Percentiles rank a stretch among this genome's conserved stretches.
Conservation (phyloP, 1,139 yeast genomes). For the Pichiaceae sp. region DNA sequence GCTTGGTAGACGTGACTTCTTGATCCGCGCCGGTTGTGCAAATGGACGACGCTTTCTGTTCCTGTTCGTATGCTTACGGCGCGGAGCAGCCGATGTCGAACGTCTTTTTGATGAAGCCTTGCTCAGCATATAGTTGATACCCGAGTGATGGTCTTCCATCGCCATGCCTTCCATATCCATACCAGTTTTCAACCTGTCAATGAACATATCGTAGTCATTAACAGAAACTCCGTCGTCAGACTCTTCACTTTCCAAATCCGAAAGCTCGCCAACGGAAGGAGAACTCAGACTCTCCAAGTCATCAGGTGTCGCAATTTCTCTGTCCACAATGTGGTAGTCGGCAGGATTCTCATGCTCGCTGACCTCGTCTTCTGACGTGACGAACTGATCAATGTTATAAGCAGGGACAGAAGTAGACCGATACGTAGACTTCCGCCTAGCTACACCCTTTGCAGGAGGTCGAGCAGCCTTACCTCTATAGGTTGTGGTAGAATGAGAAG, state of each 20-base stretch:
- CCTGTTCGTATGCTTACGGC: not conserved
- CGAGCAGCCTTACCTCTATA: not conserved
- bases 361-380: slow-evolving; percentile 9
- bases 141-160: slow-evolving; percentile 13
- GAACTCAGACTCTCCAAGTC: not conserved
- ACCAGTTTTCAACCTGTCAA: not conserved
- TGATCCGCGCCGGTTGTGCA: not conserved
- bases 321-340: slow-evolving; percentile 1
- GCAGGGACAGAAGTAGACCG: not conserved
- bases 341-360: slow-evolving; percentile 2
- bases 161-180: slow-evolving; percentile 10
- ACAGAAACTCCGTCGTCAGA: slow-evolving; percentile 3
- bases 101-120: not conserved
- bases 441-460: slow-evolving; percentile 8
- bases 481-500: not conserved
- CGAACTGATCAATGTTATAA: slow-evolving; percentile 5
- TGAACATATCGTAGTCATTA: slow-evolving; percentile 5
- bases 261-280: not conserved
- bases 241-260: not conserved
- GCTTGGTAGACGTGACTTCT: not conserved
- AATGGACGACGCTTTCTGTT: not conserved
- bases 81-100: not conserved
- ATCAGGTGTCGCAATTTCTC: not conserved
- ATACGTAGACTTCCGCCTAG: slow-evolving; percentile 8
- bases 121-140: slow-evolving; percentile 17